phyloP scores from a whole-genome alignment of 805 yeast species.

The Lachancea waltii region DNA sequence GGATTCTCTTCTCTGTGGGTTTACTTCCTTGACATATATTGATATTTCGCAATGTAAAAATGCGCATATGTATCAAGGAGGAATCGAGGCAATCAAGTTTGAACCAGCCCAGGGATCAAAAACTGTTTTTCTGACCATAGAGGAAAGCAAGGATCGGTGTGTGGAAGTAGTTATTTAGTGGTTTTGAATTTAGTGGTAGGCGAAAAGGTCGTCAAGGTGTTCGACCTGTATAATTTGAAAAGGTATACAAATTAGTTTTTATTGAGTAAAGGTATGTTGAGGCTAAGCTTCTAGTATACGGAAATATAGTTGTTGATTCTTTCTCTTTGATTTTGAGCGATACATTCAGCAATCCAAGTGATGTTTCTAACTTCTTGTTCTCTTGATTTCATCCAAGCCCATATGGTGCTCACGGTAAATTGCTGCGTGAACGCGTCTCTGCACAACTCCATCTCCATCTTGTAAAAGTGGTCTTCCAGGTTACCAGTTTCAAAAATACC shows the following conservation, averaged over 20 bases:
- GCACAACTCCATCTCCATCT: conserved; percentile 86
- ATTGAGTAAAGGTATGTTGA: not conserved
- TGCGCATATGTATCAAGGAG: conserved; percentile 56
- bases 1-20: conserved; percentile 56
- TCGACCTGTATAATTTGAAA: conserved; percentile 1
- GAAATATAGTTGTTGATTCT: conserved; percentile 86
- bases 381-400: conserved; percentile 95
- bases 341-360: conserved; percentile 99
- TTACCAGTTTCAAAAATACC: conserved; percentile 51
- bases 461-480: conserved; percentile 91
- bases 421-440: conserved; percentile 94
- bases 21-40: conserved; percentile 44
- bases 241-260: not conserved
- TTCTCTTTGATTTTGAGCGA: conserved; percentile 96
- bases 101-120: conserved; percentile 44
- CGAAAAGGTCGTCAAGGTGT: too few species aligned
- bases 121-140: conserved; percentile 53
- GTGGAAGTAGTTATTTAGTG: conserved; percentile 49
- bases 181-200: too few species aligned
- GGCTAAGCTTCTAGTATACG: conserved; percentile 48
- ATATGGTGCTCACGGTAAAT: conserved; percentile 79
- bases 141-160: conserved; percentile 41
- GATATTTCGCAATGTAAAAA: conserved; percentile 69
- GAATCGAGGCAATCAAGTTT: conserved; percentile 51
- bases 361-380: conserved; percentile 96